phyloP scores from a whole-genome alignment of 2,329 filamentous ascomycete species.

The Pseudopithomyces maydicus region DNA sequence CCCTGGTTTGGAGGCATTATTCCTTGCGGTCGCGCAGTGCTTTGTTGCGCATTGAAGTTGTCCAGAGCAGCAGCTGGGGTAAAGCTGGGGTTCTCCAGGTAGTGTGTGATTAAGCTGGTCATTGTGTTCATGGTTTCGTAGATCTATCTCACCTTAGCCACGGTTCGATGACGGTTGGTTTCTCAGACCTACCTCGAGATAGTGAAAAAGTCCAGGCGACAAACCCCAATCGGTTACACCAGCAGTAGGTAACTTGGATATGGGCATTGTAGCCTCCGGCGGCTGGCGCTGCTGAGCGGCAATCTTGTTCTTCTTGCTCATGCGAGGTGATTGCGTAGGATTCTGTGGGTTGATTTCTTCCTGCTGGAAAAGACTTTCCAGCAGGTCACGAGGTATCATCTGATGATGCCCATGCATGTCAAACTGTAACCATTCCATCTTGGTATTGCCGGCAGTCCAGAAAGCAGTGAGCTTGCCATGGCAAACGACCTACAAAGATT shows the following conservation, averaged over 20 bases:
- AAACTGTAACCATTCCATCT: conserved; percentile 86
- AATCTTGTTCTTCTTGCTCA: conserved; percentile 57
- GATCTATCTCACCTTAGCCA: conserved; percentile 51
- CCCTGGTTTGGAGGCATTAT: conserved; percentile 30
- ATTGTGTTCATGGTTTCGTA: conserved; percentile 70
- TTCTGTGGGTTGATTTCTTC: conserved; percentile 54
- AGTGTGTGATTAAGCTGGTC: conserved; percentile 64
- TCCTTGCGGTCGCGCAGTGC: conserved; percentile 27
- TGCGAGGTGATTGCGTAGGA: conserved; percentile 61
- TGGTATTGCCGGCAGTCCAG: conserved; percentile 70
- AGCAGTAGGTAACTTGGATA: conserved; percentile 52
- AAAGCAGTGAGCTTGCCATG: conserved; percentile 77
- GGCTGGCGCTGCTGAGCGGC: conserved; percentile 55
- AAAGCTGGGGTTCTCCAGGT: conserved; percentile 58
- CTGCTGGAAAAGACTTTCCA: conserved; percentile 53
- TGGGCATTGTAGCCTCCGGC: conserved; percentile 48
- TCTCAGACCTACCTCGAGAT: conserved; percentile 61
- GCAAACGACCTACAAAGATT: conserved; percentile 67
- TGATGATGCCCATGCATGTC: conserved; percentile 78
- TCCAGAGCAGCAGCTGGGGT: conserved; percentile 61
- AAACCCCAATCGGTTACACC: conserved; percentile 60
- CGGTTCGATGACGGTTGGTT: conserved; percentile 15
- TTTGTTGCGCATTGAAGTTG: conserved; percentile 55
- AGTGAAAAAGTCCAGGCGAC: conserved; percentile 61
- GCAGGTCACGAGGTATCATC: conserved; percentile 72